Conservation (phyloP, 495 filamentous ascomycete genomes). For the Aspergillus affinis region DNA sequence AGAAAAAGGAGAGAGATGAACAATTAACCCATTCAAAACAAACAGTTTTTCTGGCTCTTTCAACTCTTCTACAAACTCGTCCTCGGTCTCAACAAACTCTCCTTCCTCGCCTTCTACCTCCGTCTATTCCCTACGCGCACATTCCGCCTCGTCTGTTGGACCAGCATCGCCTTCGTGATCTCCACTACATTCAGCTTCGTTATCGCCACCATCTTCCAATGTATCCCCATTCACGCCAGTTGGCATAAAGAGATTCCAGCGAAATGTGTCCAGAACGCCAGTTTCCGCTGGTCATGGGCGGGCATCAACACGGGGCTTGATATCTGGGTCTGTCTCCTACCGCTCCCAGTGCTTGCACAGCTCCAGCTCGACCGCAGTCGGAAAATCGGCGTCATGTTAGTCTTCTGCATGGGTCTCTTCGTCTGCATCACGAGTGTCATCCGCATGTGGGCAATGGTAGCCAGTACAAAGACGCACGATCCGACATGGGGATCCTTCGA, state of each 20-base stretch:
- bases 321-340: conserved; percentile 38
- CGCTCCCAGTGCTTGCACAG: conserved; percentile 37
- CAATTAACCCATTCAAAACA: background rate
- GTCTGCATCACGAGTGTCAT: conserved; percentile 26
- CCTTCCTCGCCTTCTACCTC: conserved; percentile 37
- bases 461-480: conserved; percentile 25
- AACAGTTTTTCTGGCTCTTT: conserved; percentile 33
- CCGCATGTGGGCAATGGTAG: conserved; percentile 27
- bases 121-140: conserved; percentile 30
- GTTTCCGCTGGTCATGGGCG: conserved; percentile 25
- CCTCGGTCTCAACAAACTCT: conserved; percentile 35
- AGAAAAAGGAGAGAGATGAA: too few species aligned
- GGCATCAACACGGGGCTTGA: conserved; percentile 39
- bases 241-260: conserved; percentile 31
- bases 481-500: conserved; percentile 21
- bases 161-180: conserved; percentile 18
- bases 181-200: conserved; percentile 23
- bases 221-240: conserved; percentile 36
- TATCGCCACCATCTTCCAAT: conserved; percentile 44
- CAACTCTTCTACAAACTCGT: conserved; percentile 40
- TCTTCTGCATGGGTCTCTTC: conserved; percentile 36
- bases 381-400: conserved; percentile 34
- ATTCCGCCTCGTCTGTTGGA: conserved; percentile 28
- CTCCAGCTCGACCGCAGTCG: conserved; percentile 42
- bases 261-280: conserved; percentile 20